These are phyloP conservation scores for Spathaspora passalidarum DNA, from an alignment of 805 yeast species.

Conservation along the genomic window DNA sequence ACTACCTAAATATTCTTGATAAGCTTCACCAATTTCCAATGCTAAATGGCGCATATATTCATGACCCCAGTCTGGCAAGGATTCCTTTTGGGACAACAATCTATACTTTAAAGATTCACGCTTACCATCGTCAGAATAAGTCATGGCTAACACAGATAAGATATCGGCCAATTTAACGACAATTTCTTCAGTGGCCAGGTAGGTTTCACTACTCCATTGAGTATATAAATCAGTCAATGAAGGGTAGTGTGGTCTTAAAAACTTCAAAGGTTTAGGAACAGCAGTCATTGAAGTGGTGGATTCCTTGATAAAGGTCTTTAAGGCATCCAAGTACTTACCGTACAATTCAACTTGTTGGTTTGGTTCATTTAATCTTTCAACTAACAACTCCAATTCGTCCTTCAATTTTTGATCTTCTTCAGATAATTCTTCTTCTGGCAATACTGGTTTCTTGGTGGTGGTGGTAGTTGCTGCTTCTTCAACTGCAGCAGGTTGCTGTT, in stretches of 20 bases:
- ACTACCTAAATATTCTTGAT: constrained; percentile 46
- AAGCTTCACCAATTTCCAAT: constrained; percentile 88
- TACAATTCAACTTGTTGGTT: constrained; percentile 46
- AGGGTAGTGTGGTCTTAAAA: constrained; percentile 83
- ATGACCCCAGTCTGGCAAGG: constrained; percentile 92
- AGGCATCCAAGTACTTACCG: constrained; percentile 57
- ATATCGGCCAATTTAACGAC: constrained; percentile 75
- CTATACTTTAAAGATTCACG: constrained; percentile 81
- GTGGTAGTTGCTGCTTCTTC: constrained; percentile 13
- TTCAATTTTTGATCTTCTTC: constrained; percentile 92
- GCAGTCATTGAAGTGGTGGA: constrained; percentile 99
- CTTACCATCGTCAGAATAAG: constrained; percentile 78
- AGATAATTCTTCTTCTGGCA: constrained; percentile 73
- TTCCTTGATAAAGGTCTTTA: constrained; percentile 79
- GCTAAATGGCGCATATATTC: constrained; percentile 96
- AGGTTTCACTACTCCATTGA: constrained; percentile 52
- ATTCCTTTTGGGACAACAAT: constrained; percentile 49
- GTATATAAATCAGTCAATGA: constrained; percentile 63
- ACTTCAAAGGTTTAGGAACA: constrained; percentile 97
- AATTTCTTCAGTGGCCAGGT: constrained; percentile 28
- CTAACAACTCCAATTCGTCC: constrained; percentile 80
- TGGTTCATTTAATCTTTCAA: constrained; percentile 67
- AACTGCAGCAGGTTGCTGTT: constrained; percentile 15
- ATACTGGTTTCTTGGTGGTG: constrained; percentile 17
- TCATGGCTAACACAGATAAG: constrained; percentile 91